Evolutionary conservation across 192 early-diverging fungal species (phyloP), one percentile per base, ranked within the genome.

Genomic region (Linnemannia hyalina): DNA sequence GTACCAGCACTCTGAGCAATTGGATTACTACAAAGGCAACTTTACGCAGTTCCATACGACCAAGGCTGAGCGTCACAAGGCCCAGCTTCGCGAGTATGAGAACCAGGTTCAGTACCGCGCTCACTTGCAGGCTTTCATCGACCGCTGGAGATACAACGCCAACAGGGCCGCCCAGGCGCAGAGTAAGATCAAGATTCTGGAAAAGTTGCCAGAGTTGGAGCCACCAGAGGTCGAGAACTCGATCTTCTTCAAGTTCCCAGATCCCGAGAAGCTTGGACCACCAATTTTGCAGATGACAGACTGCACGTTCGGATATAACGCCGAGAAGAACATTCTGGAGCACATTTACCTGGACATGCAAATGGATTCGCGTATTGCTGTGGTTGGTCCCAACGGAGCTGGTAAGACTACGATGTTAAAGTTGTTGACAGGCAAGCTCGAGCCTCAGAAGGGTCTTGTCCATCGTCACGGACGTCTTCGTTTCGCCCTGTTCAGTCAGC

Each of bases 121-220:
- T 82, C 97, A 99, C 88, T 89, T 99, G 89, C 98, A 99, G 79
- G 99, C 96, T 20, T 99, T 98, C 83, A 98, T 99, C 86, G 99
- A 99, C 83, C 93, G 97, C 47, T 99, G 99, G 99, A 91, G 99
- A 82, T 99, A 99, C 88, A 99, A 99, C 87, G 97, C 99, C 44
- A 99, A 98, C 78, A 93, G 97, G 55, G 97, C 96, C 46, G 95
- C 99, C 15, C 98, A 99, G 89, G 99, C 99, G 10, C 99, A 99
- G 90, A 94, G 92, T 82, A 98, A 97, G 91, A 96, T 99, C 87
- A 99, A 99, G 90, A 96, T 99, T 80, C 90, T 99, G 80, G 98
- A 99, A 88, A 99, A 99, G 84, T 90, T 99, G 44, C 97, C 97
- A 16, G 95, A 93, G 78, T 91, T 99, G 40, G 95, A 97, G 73